Conservation (phyloP, 2,329 filamentous ascomycete species). For the Herpotrichia juniperi region DNA sequence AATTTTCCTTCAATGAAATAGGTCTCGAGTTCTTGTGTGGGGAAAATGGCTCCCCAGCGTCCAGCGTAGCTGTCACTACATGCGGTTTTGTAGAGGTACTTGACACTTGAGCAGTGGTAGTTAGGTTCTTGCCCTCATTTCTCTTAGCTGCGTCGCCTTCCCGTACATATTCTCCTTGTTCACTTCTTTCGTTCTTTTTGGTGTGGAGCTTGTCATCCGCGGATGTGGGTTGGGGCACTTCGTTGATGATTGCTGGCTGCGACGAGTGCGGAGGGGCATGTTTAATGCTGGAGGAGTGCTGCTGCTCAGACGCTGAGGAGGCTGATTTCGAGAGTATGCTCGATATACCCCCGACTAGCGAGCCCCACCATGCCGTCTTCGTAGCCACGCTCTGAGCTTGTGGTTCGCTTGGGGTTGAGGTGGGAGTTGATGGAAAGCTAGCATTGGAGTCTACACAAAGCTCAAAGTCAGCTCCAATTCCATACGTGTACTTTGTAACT, state of each 20-base stretch:
- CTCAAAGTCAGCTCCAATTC: neutral
- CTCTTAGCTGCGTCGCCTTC: too few relatives aligned
- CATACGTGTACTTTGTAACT: neutral
- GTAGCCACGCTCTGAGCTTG: neutral
- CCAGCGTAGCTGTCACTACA: too few relatives aligned
- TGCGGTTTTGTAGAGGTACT: too few relatives aligned
- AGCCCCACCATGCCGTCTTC: constrained; percentile 1
- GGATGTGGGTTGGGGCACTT: neutral
- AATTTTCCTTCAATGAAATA: too few relatives aligned
- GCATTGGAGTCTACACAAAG: neutral
- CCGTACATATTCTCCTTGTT: neutral
- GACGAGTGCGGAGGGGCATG: neutral
- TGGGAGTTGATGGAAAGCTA: neutral
- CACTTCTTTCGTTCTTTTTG: neutral
- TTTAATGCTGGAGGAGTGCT: neutral
- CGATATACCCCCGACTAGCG: neutral
- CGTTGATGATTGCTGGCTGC: neutral
- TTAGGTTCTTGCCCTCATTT: too few relatives aligned
- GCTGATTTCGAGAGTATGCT: neutral
- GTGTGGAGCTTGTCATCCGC: neutral
- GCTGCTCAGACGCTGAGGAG: neutral
- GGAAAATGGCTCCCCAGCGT: too few relatives aligned
- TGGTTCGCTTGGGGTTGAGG: neutral
- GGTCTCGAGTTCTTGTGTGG: too few relatives aligned
- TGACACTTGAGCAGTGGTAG: too few relatives aligned